Conservation (phyloP, 2,329 filamentous ascomycete species). For the Cytospora chrysosperma region DNA sequence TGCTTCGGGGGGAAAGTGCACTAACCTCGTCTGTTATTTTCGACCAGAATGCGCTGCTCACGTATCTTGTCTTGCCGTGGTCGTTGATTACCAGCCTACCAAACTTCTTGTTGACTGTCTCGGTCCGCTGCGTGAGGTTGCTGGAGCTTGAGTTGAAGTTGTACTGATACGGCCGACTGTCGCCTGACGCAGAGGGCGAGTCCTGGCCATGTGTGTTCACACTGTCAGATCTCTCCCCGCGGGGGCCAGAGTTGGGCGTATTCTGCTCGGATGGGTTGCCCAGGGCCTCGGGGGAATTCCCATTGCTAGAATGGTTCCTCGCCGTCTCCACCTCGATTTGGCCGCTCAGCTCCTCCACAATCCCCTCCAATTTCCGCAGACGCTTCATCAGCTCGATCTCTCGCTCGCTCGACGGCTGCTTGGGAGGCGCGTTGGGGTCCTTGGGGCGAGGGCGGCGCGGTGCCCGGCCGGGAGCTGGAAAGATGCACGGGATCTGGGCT, state of each 20-base stretch:
- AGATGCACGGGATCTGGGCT: constrained; percentile 69
- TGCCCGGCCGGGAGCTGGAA: constrained; percentile 71
- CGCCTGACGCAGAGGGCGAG: constrained; percentile 24
- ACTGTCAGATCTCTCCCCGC: constrained; percentile 28
- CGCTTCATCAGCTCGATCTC: constrained; percentile 71
- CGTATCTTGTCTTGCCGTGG: constrained; percentile 65
- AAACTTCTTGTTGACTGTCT: constrained; percentile 52
- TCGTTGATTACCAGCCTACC: constrained; percentile 71
- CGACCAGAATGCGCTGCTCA: constrained; percentile 76
- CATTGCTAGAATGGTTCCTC: constrained; percentile 37
- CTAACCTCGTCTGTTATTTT: constrained; percentile 71
- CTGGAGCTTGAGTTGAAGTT: constrained; percentile 25
- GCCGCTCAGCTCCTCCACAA: constrained; percentile 68
- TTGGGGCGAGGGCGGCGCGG: constrained; percentile 66
- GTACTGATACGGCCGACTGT: constrained; percentile 25
- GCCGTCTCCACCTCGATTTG: constrained; percentile 58
- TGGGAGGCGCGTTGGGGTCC: constrained; percentile 61
- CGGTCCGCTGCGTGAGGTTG: constrained; percentile 25
- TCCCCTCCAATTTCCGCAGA: constrained; percentile 70
- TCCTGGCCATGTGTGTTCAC: constrained; percentile 24
- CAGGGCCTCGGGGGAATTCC: constrained; percentile 40
- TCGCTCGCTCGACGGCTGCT: constrained; percentile 59
- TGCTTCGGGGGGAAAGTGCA: background rate
- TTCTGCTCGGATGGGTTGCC: constrained; percentile 28
- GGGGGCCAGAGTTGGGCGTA: constrained; percentile 15